phyloP scores from a whole-genome alignment of 2,329 filamentous ascomycete genomes.

The Albifimbria verrucaria region DNA sequence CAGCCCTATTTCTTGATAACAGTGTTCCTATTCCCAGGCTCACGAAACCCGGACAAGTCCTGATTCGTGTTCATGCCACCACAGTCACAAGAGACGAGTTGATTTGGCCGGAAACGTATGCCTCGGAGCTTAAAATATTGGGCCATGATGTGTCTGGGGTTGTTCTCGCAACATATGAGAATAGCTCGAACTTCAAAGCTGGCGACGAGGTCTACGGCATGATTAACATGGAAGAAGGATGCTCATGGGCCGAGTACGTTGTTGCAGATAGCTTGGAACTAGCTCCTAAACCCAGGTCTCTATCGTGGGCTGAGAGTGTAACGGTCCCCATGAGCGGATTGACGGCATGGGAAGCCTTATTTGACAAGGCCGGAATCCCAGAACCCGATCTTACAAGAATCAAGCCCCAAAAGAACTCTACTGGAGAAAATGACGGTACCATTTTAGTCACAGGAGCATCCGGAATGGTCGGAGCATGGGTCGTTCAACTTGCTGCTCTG shows the following conservation, averaged over 20 bases:
- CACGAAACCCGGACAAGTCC: slow-evolving; percentile 7
- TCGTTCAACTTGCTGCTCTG: background rate
- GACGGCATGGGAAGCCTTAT: background rate
- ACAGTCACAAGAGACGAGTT: slow-evolving; percentile 15
- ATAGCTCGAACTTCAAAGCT: slow-evolving; percentile 18
- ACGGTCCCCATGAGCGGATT: background rate
- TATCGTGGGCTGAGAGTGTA: background rate
- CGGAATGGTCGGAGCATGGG: background rate
- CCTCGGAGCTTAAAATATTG: slow-evolving; percentile 5
- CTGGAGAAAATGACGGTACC: background rate
- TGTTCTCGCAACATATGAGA: slow-evolving; percentile 5
- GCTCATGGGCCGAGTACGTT: background rate
- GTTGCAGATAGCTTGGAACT: background rate
- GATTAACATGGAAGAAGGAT: background rate
- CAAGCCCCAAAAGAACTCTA: background rate
- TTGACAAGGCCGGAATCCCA: background rate
- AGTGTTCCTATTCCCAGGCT: slow-evolving; percentile 5
- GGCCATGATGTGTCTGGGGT: slow-evolving; percentile 13
- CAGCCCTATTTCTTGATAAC: slow-evolving; percentile 6
- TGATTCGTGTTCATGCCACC: slow-evolving; percentile 12
- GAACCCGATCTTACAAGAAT: background rate
- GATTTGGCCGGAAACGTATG: slow-evolving; percentile 13
- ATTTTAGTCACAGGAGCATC: background rate
- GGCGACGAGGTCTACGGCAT: slow-evolving; percentile 24
- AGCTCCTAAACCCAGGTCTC: background rate